Conservation (phyloP, 192 early-diverging fungal species). For the Dispira simplex region DNA sequence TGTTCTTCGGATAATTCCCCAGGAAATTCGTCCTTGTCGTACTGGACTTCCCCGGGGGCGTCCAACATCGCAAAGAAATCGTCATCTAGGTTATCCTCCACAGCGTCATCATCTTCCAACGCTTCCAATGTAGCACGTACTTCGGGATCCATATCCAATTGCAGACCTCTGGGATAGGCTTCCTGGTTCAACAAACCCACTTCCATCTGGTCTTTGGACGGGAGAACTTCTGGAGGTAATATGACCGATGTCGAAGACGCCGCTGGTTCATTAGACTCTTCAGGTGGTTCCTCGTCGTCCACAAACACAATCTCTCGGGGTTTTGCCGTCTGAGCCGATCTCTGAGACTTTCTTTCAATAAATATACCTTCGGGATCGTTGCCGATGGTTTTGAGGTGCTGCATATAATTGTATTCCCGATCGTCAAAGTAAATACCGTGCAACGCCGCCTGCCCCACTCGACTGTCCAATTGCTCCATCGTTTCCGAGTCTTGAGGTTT, state of each 20-base stretch:
- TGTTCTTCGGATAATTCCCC: conserved; percentile 27
- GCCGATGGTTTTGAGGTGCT: conserved; percentile 82
- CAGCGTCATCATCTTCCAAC: conserved; percentile 81
- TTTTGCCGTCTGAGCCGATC: conserved; percentile 16
- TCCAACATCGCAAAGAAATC: conserved; percentile 71
- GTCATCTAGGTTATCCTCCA: conserved; percentile 67
- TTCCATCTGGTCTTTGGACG: conserved; percentile 50
- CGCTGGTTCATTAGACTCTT: conserved; percentile 10
- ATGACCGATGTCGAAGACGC: conserved; percentile 20
- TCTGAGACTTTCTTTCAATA: conserved; percentile 25
- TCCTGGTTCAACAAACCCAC: conserved; percentile 56
- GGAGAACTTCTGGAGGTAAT: conserved; percentile 60
- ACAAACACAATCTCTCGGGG: background rate
- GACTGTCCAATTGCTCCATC: conserved; percentile 22
- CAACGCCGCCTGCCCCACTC: conserved; percentile 59
- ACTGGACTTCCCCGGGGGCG: conserved; percentile 45
- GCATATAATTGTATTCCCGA: conserved; percentile 83
- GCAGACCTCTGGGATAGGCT: conserved; percentile 37
- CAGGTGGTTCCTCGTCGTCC: conserved; percentile 5
- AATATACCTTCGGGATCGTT: conserved; percentile 53
- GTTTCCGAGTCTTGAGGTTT: conserved; percentile 14
- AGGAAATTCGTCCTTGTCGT: conserved; percentile 32
- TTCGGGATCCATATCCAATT: conserved; percentile 64
- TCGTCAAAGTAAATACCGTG: conserved; percentile 89
- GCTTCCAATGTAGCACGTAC: conserved; percentile 85